These are phyloP conservation scores for Pleurotus giganteus DNA, from an alignment of 768 basidiomycete genomes.

Conservation along the genomic window DNA sequence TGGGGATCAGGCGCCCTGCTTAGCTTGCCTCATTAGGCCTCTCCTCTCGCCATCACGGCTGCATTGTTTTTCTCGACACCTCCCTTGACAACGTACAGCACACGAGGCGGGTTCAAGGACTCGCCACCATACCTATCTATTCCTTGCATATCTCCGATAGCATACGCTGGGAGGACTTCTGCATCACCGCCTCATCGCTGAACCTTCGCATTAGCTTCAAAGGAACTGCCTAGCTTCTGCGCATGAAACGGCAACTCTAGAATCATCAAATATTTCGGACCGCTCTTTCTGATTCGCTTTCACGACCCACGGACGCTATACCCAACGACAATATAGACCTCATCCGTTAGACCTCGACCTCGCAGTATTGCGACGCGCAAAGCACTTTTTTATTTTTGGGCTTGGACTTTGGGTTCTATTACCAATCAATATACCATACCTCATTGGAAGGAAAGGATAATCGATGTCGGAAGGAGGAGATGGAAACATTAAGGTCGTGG, in stretches of 20 bases:
- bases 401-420: background rate
- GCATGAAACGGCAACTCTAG: constrained; percentile 2
- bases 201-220: background rate
- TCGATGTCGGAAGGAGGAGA: constrained; percentile 75
- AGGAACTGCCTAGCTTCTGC: background rate
- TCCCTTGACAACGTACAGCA: background rate
- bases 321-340: background rate
- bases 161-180: background rate
- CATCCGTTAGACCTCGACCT: background rate
- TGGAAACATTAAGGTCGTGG: constrained; percentile 90
- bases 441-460: constrained; percentile 1
- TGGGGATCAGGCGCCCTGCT: constrained; percentile 3
- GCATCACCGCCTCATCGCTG: too few relatives aligned
- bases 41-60: background rate
- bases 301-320: background rate
- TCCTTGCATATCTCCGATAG: background rate
- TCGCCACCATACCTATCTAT: background rate
- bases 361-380: background rate
- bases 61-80: background rate
- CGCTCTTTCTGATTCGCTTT: background rate
- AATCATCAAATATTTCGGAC: constrained; percentile 1
- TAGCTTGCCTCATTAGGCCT: background rate
- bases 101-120: background rate
- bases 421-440: background rate
- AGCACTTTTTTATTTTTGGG: background rate